Conservation (phyloP, 2,329 filamentous ascomycete genomes). For the Aspergillus pseudotamarii region DNA sequence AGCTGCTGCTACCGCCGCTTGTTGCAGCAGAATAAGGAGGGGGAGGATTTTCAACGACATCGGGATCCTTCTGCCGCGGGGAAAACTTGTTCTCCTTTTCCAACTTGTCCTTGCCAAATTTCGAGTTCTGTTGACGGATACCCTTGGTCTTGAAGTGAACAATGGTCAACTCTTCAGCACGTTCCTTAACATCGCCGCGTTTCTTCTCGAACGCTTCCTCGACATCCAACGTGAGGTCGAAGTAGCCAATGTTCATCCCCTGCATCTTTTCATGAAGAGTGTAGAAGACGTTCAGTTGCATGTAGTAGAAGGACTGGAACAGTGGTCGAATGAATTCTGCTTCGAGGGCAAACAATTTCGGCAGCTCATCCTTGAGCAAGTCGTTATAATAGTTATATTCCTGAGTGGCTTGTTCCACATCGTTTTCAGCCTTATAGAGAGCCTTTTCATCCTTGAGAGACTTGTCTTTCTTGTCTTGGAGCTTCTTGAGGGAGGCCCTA, state of each 20-base stretch:
- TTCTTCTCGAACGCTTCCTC: conserved; percentile 90
- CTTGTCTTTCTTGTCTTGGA: conserved; percentile 98
- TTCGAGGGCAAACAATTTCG: conserved; percentile 86
- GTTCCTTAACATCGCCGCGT: conserved; percentile 83
- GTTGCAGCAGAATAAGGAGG: conserved; percentile 67
- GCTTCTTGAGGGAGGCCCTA: conserved; percentile 80
- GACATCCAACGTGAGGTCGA: conserved; percentile 86
- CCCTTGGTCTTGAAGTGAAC: conserved; percentile 90
- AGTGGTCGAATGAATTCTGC: conserved; percentile 93
- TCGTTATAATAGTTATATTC: conserved; percentile 99
- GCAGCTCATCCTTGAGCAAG: conserved; percentile 91
- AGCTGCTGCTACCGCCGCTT: conserved; percentile 43
- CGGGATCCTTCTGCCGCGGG: conserved; percentile 40
- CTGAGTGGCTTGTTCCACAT: conserved; percentile 87
- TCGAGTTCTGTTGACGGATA: conserved; percentile 46
- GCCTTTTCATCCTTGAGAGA: conserved; percentile 96
- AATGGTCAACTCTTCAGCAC: conserved; percentile 82
- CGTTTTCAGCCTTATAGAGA: conserved; percentile 90
- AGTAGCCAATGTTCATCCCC: conserved; percentile 94
- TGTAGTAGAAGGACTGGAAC: conserved; percentile 99
- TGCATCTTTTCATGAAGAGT: conserved; percentile 99
- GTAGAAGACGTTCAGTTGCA: conserved; percentile 99
- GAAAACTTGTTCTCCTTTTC: conserved; percentile 40
- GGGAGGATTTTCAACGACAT: conserved; percentile 62
- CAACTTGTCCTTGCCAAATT: conserved; percentile 39